Percentiles rank a stretch among this genome's conserved stretches.
phyloP scores from a whole-genome alignment of 108 stramenopile species.

The Cyclotella baltica region DNA sequence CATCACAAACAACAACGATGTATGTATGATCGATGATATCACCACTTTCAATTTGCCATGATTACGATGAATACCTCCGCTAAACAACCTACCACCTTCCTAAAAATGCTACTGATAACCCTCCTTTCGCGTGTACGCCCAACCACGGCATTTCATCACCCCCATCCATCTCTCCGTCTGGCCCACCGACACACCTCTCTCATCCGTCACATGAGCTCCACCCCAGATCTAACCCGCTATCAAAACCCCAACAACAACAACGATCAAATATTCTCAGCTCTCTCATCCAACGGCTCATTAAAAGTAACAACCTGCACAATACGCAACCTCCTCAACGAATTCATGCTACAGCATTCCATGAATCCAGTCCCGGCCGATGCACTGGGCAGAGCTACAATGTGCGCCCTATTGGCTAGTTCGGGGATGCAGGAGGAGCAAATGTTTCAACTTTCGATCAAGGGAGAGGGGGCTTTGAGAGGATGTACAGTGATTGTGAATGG shows the following conservation, averaged over 20 bases:
- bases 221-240: neutral
- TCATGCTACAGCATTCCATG: constrained; percentile 82
- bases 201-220: neutral
- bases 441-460: constrained; percentile 81
- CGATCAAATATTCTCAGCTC: constrained; percentile 88
- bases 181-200: neutral
- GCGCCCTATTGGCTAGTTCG: constrained; percentile 75
- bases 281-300: constrained; percentile 78
- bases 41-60: neutral
- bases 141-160: neutral
- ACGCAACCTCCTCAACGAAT: constrained; percentile 85
- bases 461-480: constrained; percentile 82
- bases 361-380: constrained; percentile 76
- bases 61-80: neutral
- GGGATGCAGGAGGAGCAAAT: constrained; percentile 90
- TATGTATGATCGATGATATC: too few species aligned
- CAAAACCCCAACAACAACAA: constrained; percentile 72
- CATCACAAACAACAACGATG: too few species aligned
- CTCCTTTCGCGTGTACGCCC: neutral
- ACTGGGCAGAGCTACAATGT: constrained; percentile 71
- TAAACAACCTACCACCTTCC: neutral
- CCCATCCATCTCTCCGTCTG: too few species aligned
- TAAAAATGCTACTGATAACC: neutral
- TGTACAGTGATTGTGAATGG: constrained; percentile 76
- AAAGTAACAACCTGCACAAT: constrained; percentile 86